A percentile compares a stretch with the other conserved stretches of the same genome.
Conservation (phyloP, 768 basidiomycete species). For the Macrolepiota albuminosa region DNA sequence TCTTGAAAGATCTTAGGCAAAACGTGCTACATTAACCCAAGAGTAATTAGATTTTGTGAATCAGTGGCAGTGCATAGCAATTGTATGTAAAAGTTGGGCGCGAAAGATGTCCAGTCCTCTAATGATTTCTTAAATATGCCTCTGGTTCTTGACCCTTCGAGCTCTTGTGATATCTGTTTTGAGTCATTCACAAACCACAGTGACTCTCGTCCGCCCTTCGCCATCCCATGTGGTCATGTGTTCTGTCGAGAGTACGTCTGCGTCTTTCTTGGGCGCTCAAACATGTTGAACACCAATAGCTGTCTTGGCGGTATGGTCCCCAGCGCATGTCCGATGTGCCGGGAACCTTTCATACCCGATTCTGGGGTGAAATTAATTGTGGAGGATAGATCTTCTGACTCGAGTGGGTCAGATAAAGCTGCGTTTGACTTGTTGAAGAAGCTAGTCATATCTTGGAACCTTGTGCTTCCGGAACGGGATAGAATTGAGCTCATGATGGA, state of each 20-base stretch:
- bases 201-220: constrained; percentile 52
- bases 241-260: constrained; percentile 60
- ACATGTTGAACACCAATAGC: not conserved
- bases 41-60: no score
- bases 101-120: not conserved
- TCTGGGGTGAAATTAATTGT: constrained; percentile 9
- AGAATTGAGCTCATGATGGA: constrained; percentile 1
- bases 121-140: constrained; percentile 2
- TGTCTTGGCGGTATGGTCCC: constrained; percentile 10
- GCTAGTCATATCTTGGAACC: constrained; percentile 3
- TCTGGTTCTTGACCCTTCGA: constrained; percentile 63
- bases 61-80: not conserved
- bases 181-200: constrained; percentile 51
- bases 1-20: no score
- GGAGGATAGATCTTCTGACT: not conserved
- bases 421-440: constrained; percentile 1
- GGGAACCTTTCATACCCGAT: constrained; percentile 4
- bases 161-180: constrained; percentile 73
- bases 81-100: no score
- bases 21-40: no score
- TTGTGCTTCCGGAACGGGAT: not conserved
- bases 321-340: constrained; percentile 12
- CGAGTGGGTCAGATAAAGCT: not conserved
- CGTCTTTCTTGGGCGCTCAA: constrained; percentile 8
- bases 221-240: constrained; percentile 71